Conservation (phyloP, 768 basidiomycete species). For the Tubosaeta brunneosetosa region DNA sequence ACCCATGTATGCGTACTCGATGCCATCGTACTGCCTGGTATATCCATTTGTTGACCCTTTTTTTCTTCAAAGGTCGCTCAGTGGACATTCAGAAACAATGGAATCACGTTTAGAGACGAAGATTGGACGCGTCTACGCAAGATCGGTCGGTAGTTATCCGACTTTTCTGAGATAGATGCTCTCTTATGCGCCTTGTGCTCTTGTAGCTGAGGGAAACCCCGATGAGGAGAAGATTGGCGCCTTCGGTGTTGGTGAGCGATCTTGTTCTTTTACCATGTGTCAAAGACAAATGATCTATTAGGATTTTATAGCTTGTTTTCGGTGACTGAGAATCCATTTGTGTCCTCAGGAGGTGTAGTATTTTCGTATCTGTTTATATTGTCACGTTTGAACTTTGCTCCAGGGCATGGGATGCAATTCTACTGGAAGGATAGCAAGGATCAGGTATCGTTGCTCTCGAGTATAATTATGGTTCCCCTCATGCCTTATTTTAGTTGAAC, state of each 20-base stretch:
- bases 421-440: constrained; percentile 95
- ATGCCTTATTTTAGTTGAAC: constrained; percentile 50
- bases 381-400: constrained; percentile 1
- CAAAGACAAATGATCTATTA: constrained; percentile 10
- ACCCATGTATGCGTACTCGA: constrained; percentile 41
- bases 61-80: constrained; percentile 52
- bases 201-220: constrained; percentile 23
- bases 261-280: not conserved
- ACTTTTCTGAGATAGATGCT: not conserved
- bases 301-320: constrained; percentile 81
- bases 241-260: constrained; percentile 21
- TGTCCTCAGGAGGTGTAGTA: constrained; percentile 65
- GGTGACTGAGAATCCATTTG: constrained; percentile 78
- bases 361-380: not conserved
- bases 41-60: not conserved
- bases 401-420: constrained; percentile 90
- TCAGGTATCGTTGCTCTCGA: constrained; percentile 43
- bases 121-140: constrained; percentile 17
- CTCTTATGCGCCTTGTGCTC: not conserved
- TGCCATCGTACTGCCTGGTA: not conserved
- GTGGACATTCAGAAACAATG: constrained; percentile 89
- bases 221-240: constrained; percentile 25
- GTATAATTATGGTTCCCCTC: not conserved
- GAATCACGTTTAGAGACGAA: constrained; percentile 60
- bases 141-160: constrained; percentile 4